Conservation (phyloP, 176 grass and related monocot genomes). For the Cenchrus purpureus region DNA sequence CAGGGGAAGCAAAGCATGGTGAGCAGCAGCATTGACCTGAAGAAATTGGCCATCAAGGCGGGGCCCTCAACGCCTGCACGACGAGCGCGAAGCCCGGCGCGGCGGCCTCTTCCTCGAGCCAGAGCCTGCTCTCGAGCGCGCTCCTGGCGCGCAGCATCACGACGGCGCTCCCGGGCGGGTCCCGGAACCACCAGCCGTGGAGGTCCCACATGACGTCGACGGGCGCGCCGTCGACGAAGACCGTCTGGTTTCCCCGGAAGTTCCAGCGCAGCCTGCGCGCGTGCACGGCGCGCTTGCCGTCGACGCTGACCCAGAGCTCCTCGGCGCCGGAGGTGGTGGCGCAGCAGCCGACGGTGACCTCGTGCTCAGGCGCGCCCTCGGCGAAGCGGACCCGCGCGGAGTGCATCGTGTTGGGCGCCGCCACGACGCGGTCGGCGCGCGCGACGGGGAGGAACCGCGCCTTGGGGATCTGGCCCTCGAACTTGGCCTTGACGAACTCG, state of each 20-base stretch:
- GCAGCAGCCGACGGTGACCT: slow-evolving; percentile 62
- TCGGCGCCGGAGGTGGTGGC: background rate
- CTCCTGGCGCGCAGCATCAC: slow-evolving; percentile 80
- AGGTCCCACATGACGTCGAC: slow-evolving; percentile 97
- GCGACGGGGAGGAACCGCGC: slow-evolving; percentile 45
- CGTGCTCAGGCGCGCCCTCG: slow-evolving; percentile 70
- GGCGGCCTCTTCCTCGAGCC: slow-evolving; percentile 77
- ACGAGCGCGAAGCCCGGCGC: slow-evolving; percentile 72
- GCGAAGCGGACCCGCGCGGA: slow-evolving; percentile 59
- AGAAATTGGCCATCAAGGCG: slow-evolving; percentile 20
- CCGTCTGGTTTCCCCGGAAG: slow-evolving; percentile 90
- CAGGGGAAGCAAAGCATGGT: background rate
- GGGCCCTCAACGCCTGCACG: slow-evolving; percentile 64
- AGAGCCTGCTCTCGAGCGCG: slow-evolving; percentile 82
- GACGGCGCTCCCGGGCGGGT: slow-evolving; percentile 60
- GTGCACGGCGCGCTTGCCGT: slow-evolving; percentile 76
- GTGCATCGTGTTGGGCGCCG: slow-evolving; percentile 42
- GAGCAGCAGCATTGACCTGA: slow-evolving; percentile 22
- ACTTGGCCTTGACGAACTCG: slow-evolving; percentile 61
- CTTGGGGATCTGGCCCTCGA: slow-evolving; percentile 56
- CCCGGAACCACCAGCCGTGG: slow-evolving; percentile 72
- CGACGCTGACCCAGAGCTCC: slow-evolving; percentile 71
- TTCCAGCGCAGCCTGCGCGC: slow-evolving; percentile 67
- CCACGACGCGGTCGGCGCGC: slow-evolving; percentile 68
- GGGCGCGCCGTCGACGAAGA: slow-evolving; percentile 86